These are phyloP conservation scores for Leptosphaerulina australis DNA, from an alignment of 2,329 filamentous ascomycete species.

Conservation along the genomic window DNA sequence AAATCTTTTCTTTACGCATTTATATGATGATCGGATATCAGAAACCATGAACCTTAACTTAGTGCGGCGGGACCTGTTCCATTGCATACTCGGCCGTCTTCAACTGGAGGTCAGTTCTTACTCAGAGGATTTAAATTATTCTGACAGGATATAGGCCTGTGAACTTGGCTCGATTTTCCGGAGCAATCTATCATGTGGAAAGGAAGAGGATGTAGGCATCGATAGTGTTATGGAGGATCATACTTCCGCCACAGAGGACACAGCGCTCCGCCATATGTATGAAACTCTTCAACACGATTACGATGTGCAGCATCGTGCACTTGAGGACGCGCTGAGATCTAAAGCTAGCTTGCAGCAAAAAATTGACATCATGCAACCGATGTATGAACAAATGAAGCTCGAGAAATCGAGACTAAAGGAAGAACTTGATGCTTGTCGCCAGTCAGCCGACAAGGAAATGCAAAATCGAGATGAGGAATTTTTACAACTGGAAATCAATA, in stretches of 20 bases:
- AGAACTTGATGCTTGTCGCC: too few species aligned
- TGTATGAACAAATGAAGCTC: too few species aligned
- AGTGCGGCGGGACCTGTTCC: not conserved
- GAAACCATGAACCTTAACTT: not conserved
- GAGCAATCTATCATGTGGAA: not conserved
- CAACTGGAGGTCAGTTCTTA: not conserved
- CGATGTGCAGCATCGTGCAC: not conserved
- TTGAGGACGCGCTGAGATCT: not conserved
- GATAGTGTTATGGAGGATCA: not conserved
- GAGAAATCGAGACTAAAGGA: too few species aligned
- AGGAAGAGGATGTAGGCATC: not conserved
- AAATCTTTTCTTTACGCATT: not conserved
- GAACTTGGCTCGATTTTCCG: not conserved
- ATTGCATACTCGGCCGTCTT: not conserved
- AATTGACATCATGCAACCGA: not conserved
- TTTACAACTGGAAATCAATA: too few species aligned
- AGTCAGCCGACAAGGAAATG: too few species aligned
- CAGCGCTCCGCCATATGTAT: not conserved
- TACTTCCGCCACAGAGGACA: not conserved
- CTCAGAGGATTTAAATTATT: not conserved
- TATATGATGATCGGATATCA: not conserved
- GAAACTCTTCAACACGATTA: not conserved
- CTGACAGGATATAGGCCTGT: not conserved
- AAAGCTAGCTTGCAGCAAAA: not conserved
- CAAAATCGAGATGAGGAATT: too few species aligned